Percentiles rank a stretch among this genome's conserved stretches.
Conservation (phyloP, 768 basidiomycete genomes). For the Mycena capillaripes region DNA sequence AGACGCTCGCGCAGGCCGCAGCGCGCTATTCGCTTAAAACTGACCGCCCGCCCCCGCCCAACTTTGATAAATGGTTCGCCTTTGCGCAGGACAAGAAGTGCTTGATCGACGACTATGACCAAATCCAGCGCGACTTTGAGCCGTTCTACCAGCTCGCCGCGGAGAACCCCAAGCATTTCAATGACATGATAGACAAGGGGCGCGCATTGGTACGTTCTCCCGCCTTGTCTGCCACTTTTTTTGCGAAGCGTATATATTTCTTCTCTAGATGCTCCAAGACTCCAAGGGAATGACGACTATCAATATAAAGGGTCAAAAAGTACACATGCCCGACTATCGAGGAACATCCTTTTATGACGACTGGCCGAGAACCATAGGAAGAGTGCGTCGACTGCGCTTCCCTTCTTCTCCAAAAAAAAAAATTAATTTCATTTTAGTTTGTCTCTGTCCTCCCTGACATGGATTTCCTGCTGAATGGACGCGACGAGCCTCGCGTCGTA, state of each 20-base stretch:
- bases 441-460: conserved; percentile 32
- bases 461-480: conserved; percentile 37
- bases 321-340: conserved; percentile 29
- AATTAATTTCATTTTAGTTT: conserved; percentile 21
- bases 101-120: conserved; percentile 39
- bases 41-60: conserved; percentile 31
- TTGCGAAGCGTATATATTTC: neutral
- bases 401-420: neutral
- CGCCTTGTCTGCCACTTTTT: neutral
- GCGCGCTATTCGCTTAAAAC: conserved; percentile 37
- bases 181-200: conserved; percentile 30
- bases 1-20: conserved; percentile 31
- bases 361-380: conserved; percentile 31
- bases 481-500: conserved; percentile 38
- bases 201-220: conserved; percentile 16
- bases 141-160: conserved; percentile 33
- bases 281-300: conserved; percentile 35
- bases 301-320: conserved; percentile 28
- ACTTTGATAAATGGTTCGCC: conserved; percentile 37
- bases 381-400: conserved; percentile 1
- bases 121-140: conserved; percentile 35
- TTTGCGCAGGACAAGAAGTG: conserved; percentile 31
- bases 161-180: conserved; percentile 31
- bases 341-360: conserved; percentile 34
- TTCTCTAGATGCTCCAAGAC: conserved; percentile 27